A percentile compares a stretch with the other conserved stretches of the same genome.
Evolutionary conservation across 1,284 basidiomycete species (phyloP).

Genomic region (Rhodotorula mucilaginosa): DNA sequence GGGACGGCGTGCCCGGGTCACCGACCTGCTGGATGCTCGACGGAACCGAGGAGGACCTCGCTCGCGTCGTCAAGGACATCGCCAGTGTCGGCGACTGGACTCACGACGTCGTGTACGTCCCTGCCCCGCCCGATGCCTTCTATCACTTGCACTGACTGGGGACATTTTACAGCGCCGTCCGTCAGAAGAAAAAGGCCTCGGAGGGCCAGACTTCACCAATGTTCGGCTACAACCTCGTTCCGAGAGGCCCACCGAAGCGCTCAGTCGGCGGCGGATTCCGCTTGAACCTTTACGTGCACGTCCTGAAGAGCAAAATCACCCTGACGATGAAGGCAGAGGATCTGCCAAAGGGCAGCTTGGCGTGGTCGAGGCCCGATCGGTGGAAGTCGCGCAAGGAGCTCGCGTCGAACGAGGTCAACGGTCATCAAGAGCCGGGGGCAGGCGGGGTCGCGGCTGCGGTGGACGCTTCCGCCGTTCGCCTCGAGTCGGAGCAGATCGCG

Average conservation of each 20-base stretch:
- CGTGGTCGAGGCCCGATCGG: conserved; percentile 19
- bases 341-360: neutral
- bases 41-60: conserved; percentile 10
- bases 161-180: neutral
- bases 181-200: neutral
- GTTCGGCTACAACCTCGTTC: neutral
- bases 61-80: conserved; percentile 10
- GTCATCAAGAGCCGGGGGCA: no score
- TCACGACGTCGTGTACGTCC: conserved; percentile 16
- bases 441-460: no score
- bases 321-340: conserved; percentile 3
- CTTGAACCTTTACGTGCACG: conserved; percentile 10
- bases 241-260: neutral
- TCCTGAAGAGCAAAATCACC: conserved; percentile 13
- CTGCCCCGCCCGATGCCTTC: neutral
- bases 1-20: neutral
- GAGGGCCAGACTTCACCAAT: neutral
- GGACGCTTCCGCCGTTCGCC: no score
- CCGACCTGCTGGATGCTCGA: conserved; percentile 26
- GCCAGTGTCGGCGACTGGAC: conserved; percentile 17
- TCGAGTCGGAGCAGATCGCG: no score
- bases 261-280: conserved; percentile 5
- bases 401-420: neutral
- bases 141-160: neutral
- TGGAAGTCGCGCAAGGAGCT: neutral